These are phyloP conservation scores for Fusarium humuli DNA, from an alignment of 2,329 filamentous ascomycete genomes.

Conservation along the genomic window DNA sequence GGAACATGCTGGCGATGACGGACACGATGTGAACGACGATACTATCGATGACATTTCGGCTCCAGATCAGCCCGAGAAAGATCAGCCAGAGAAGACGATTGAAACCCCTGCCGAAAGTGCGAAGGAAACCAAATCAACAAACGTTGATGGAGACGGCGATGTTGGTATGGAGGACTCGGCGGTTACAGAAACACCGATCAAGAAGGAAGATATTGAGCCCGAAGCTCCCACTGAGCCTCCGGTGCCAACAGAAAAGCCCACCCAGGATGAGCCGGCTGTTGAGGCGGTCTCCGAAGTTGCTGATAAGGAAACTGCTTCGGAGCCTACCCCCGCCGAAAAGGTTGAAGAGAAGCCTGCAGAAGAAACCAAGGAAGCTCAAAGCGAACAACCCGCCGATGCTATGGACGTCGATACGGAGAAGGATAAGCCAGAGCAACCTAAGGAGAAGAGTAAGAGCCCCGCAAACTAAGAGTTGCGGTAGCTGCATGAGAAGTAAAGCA, in stretches of 20 bases:
- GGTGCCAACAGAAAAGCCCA: conserved; percentile 33
- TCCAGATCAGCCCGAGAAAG: conserved; percentile 46
- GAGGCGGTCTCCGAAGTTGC: conserved; percentile 20
- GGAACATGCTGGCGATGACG: conserved; percentile 47
- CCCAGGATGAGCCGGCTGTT: conserved; percentile 25
- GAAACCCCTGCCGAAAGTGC: conserved; percentile 23
- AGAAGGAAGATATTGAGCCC: conserved; percentile 42
- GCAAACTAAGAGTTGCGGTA: conserved; percentile 29
- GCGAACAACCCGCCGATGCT: conserved; percentile 44
- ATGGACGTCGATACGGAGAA: conserved; percentile 54
- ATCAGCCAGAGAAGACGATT: conserved; percentile 41
- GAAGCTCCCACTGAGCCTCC: conserved; percentile 32
- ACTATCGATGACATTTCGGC: conserved; percentile 59
- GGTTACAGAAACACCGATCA: conserved; percentile 41
- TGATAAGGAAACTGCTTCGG: conserved; percentile 31
- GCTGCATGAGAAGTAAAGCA: conserved; percentile 1
- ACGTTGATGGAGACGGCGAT: conserved; percentile 62
- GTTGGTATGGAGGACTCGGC: conserved; percentile 61
- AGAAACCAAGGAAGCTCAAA: conserved; percentile 31
- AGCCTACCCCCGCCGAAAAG: conserved; percentile 38
- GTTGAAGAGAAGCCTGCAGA: conserved; percentile 32
- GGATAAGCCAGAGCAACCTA: conserved; percentile 42
- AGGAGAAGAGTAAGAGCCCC: conserved; percentile 47
- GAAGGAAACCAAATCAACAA: conserved; percentile 40
- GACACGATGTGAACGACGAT: conserved; percentile 54